These are phyloP conservation scores for Borovskyia barvae DNA, from an alignment of 208 protist species.

Conservation along the genomic window DNA sequence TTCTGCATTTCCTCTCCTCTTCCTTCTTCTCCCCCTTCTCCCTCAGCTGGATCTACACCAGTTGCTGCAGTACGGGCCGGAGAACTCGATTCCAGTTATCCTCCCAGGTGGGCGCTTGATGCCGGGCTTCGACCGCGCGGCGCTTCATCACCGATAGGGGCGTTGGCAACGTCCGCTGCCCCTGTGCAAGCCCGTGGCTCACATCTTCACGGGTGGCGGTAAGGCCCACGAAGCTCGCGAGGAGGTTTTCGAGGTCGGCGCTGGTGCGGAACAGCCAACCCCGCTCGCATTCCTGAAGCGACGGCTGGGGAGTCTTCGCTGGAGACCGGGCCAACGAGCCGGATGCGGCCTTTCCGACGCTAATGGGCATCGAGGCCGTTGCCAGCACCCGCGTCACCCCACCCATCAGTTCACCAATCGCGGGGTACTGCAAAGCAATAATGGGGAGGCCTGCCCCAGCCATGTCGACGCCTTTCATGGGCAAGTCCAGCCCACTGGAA, in stretches of 20 bases:
- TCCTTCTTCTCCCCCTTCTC: neutral
- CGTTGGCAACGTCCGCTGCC: constrained; percentile 9
- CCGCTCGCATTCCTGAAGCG: constrained; percentile 42
- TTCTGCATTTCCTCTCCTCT: too few relatives aligned
- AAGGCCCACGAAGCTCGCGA: constrained; percentile 43
- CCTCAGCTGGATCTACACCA: constrained; percentile 6
- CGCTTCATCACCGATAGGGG: constrained; percentile 25
- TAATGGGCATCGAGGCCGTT: constrained; percentile 18
- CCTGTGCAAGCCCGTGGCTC: neutral
- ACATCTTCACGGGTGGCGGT: neutral
- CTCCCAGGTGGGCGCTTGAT: constrained; percentile 45
- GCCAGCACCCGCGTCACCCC: constrained; percentile 23
- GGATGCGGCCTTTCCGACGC: too few relatives aligned
- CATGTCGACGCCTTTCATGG: constrained; percentile 99
- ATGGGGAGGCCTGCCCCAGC: constrained; percentile 93
- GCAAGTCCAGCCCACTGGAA: constrained; percentile 94
- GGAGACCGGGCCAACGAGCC: too few relatives aligned
- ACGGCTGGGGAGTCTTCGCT: neutral
- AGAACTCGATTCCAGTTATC: constrained; percentile 58
- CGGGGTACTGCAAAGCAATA: constrained; percentile 82
- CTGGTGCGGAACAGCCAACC: constrained; percentile 66
- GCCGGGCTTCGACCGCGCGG: constrained; percentile 22
- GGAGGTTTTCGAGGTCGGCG: constrained; percentile 51
- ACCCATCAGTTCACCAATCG: constrained; percentile 90
- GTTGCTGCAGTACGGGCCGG: constrained; percentile 40